Conservation (phyloP, 495 filamentous ascomycete genomes). For the Daldinia concentrica region DNA sequence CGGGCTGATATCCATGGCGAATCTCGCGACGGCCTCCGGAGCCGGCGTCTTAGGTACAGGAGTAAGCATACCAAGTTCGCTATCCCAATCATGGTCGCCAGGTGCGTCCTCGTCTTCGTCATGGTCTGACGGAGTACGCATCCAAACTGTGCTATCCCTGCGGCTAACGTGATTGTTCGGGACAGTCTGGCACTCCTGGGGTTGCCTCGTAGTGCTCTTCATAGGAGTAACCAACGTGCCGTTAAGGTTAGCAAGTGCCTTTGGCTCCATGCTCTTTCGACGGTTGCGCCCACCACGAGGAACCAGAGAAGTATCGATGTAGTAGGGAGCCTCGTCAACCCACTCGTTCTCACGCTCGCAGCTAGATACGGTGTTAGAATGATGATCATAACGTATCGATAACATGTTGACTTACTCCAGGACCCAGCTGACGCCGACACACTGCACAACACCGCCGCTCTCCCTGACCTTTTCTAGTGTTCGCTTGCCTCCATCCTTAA, state of each 20-base stretch:
- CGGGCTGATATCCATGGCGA: constrained; percentile 53
- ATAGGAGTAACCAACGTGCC: constrained; percentile 65
- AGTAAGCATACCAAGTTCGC: constrained; percentile 50
- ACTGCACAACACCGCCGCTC: constrained; percentile 77
- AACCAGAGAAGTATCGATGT: constrained; percentile 73
- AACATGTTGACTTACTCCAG: constrained; percentile 70
- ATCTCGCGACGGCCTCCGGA: constrained; percentile 56
- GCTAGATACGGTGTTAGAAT: constrained; percentile 53
- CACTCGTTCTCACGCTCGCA: constrained; percentile 83
- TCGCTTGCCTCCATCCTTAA: constrained; percentile 88
- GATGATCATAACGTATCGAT: background rate
- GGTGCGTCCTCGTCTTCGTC: constrained; percentile 55
- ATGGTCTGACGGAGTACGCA: constrained; percentile 54
- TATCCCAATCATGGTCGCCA: constrained; percentile 50
- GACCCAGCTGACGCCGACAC: constrained; percentile 89
- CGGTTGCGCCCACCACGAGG: constrained; percentile 81
- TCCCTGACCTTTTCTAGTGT: constrained; percentile 88
- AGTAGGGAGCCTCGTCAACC: constrained; percentile 74
- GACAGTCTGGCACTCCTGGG: constrained; percentile 54
- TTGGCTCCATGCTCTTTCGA: constrained; percentile 92
- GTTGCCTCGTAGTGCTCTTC: constrained; percentile 41
- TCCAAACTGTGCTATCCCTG: constrained; percentile 61
- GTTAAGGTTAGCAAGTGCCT: constrained; percentile 76
- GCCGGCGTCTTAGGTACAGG: constrained; percentile 65
- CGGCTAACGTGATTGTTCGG: constrained; percentile 56